Conservation (phyloP, 139 green algal genomes). For the Coelastrella sp. region DNA sequence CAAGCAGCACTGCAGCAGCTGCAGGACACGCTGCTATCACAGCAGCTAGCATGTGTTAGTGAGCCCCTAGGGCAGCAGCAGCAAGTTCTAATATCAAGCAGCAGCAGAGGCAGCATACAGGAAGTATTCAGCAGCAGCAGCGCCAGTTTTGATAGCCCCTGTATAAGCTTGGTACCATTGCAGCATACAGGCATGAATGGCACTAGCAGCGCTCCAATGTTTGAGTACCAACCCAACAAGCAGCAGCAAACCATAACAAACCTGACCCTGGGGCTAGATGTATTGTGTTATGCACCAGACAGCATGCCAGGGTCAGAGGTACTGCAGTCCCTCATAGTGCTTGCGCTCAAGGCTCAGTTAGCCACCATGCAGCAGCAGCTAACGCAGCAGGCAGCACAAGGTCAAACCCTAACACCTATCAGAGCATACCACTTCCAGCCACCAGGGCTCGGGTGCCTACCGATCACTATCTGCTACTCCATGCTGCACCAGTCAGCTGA, state of each 20-base stretch:
- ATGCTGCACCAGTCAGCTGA: conserved; percentile 42
- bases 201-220: conserved; percentile 28
- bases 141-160: not conserved
- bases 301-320: not conserved
- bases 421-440: conserved; percentile 28
- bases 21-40: conserved; percentile 19
- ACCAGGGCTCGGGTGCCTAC: conserved; percentile 14
- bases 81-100: not conserved
- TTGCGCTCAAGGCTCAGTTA: conserved; percentile 32
- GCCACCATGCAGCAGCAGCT: conserved; percentile 8
- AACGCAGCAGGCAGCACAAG: not conserved
- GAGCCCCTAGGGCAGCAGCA: conserved; percentile 15
- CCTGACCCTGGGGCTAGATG: conserved; percentile 22
- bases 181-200: conserved; percentile 14
- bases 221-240: conserved; percentile 35
- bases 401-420: not conserved
- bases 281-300: conserved; percentile 10
- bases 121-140: not conserved
- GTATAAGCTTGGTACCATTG: conserved; percentile 28
- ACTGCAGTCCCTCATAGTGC: not conserved
- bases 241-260: not conserved
- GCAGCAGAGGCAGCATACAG: conserved; percentile 5
- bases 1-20: conserved; percentile 31
- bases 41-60: conserved; percentile 3
- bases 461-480: conserved; percentile 68